A percentile compares a stretch with the other conserved stretches of the same genome.
phyloP scores from a whole-genome alignment of 75 land plant genomes.

The Selaginella moellendorffii region DNA sequence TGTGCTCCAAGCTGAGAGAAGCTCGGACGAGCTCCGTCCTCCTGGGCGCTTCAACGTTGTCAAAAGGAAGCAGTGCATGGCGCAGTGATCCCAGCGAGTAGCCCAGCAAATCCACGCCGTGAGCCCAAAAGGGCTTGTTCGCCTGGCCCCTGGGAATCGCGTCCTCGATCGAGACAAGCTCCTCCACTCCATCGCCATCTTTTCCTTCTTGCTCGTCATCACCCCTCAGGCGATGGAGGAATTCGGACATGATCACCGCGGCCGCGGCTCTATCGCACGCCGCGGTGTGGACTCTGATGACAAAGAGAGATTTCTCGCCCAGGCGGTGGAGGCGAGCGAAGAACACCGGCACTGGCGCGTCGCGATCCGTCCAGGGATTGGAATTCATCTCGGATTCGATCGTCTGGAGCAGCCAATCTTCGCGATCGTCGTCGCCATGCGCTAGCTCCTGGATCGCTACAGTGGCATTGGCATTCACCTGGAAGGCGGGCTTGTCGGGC shows the following conservation, averaged over 20 bases:
- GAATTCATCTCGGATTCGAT: slow-evolving; percentile 57
- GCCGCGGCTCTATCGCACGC: slow-evolving; percentile 67
- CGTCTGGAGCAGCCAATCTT: slow-evolving; percentile 19
- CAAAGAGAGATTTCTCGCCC: slow-evolving; percentile 17
- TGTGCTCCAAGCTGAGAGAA: slow-evolving; percentile 30
- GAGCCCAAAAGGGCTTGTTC: slow-evolving; percentile 82
- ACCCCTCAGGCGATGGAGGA: slow-evolving; percentile 16
- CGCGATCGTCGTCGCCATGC: slow-evolving; percentile 14
- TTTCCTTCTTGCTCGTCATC: neutral
- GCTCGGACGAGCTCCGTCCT: slow-evolving; percentile 36
- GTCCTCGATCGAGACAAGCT: slow-evolving; percentile 46
- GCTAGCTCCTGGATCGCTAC: slow-evolving; percentile 4
- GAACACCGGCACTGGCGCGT: slow-evolving; percentile 16
- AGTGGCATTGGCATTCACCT: slow-evolving; percentile 9
- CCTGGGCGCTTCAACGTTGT: slow-evolving; percentile 29
- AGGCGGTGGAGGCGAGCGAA: slow-evolving; percentile 15
- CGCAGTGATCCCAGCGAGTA: slow-evolving; percentile 68
- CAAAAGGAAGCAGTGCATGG: slow-evolving; percentile 40
- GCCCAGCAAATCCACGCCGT: slow-evolving; percentile 73
- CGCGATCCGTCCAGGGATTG: slow-evolving; percentile 35
- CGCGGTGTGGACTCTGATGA: slow-evolving; percentile 60
- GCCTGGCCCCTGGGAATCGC: slow-evolving; percentile 45
- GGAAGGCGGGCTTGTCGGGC: slow-evolving; percentile 28
- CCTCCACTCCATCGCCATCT: no score
- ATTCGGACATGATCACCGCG: slow-evolving; percentile 38